These are phyloP conservation scores for Syzygium malaccense DNA, from an alignment of 441 rosid species.

Conservation along the genomic window DNA sequence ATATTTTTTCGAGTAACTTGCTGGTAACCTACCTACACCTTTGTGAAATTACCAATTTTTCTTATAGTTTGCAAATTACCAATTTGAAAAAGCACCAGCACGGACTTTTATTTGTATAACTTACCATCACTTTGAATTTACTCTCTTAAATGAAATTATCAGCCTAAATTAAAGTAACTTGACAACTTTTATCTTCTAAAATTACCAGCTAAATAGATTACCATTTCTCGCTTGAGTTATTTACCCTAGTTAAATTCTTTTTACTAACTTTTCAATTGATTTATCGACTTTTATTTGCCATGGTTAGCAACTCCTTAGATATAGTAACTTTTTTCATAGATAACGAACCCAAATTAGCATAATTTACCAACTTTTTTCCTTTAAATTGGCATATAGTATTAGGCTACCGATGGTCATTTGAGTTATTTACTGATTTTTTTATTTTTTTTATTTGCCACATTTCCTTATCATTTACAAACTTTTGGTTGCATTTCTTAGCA, in stretches of 20 bases:
- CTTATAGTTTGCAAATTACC: neutral
- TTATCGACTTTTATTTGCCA: neutral
- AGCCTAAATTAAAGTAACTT: neutral
- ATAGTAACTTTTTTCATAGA: neutral
- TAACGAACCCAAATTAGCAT: neutral
- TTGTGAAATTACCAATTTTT: neutral
- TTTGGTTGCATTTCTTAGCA: neutral
- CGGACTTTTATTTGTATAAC: neutral
- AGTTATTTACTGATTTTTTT: neutral
- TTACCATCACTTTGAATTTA: neutral
- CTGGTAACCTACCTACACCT: neutral
- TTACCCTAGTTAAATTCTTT: neutral
- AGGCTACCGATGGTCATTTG: neutral
- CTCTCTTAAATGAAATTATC: neutral
- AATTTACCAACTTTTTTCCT: neutral
- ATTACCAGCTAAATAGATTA: neutral
- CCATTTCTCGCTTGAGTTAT: neutral
- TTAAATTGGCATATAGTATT: neutral
- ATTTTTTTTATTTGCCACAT: neutral
- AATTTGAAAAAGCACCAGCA: neutral
- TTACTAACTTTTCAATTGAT: neutral
- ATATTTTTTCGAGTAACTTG: no score
- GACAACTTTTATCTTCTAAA: neutral
- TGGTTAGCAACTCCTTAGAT: neutral
- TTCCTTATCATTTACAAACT: neutral